Evolutionary conservation across 331 rosid species (phyloP).

Genomic region (Cydonia oblonga): DNA sequence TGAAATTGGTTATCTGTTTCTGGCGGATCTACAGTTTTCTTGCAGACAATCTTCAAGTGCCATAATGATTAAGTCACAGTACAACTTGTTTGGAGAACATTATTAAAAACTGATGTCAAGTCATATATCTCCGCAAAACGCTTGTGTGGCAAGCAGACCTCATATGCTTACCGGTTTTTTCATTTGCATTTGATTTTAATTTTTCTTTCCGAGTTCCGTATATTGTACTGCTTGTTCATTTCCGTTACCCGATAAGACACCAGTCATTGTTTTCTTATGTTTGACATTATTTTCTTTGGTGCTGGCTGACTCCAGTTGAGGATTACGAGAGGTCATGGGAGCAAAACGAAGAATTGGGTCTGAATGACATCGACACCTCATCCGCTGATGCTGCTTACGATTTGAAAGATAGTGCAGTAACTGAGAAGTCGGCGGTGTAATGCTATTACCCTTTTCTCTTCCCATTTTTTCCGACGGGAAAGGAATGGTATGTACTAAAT

Average conservation of each 20-base stretch:
- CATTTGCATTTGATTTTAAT: not conserved
- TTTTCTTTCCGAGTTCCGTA: not conserved
- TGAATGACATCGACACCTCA: constrained; percentile 85
- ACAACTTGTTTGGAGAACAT: too few species aligned
- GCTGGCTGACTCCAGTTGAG: constrained; percentile 37
- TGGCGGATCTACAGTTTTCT: not conserved
- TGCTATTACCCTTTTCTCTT: not conserved
- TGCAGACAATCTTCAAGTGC: not conserved
- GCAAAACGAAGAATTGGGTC: constrained; percentile 87
- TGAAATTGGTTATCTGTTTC: not conserved
- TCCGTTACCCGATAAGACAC: not conserved
- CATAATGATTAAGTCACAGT: not conserved
- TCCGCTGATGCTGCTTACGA: constrained; percentile 71
- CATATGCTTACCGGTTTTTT: not conserved
- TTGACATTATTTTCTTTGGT: constrained; percentile 7
- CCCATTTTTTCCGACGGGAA: not conserved
- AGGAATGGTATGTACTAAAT: not conserved
- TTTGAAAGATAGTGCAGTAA: constrained; percentile 7
- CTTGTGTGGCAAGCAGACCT: not conserved
- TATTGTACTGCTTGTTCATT: not conserved
- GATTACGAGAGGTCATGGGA: constrained; percentile 94
- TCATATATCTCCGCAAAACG: not conserved
- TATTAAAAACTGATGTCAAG: not conserved
- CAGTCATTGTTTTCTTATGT: not conserved
- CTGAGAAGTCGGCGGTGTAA: not conserved